A percentile compares a stretch with the other conserved stretches of the same genome.
Evolutionary conservation across 768 basidiomycete species (phyloP).

Genomic region (Russula sp.): DNA sequence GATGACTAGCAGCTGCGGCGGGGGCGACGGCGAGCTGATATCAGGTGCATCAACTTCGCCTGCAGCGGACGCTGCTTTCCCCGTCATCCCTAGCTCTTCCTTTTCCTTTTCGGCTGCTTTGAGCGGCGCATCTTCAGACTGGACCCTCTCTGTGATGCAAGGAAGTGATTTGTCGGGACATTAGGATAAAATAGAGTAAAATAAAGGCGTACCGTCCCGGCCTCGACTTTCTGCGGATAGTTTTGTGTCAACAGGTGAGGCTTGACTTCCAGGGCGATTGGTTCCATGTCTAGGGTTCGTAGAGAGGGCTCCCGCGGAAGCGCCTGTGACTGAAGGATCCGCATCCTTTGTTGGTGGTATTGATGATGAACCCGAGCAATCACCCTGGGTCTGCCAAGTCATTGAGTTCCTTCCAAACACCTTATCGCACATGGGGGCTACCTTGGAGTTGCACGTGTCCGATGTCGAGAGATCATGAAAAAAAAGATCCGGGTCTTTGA

Average conservation of each 20-base stretch:
- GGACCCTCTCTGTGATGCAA: constrained; percentile 32
- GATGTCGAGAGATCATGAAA: constrained; percentile 43
- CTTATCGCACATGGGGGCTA: background rate
- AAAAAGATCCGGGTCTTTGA: constrained; percentile 65
- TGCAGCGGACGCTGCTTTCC: constrained; percentile 32
- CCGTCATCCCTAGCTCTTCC: constrained; percentile 71
- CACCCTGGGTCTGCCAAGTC: constrained; percentile 45
- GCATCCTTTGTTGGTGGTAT: constrained; percentile 55
- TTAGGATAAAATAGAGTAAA: background rate
- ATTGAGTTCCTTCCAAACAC: background rate
- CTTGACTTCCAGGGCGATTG: constrained; percentile 5
- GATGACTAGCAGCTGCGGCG: constrained; percentile 1
- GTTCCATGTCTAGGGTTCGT: constrained; percentile 14
- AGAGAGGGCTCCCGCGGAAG: constrained; percentile 37
- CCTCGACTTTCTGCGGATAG: background rate
- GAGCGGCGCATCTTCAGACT: constrained; percentile 54
- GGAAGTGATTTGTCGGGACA: background rate
- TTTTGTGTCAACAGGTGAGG: background rate
- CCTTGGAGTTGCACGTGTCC: constrained; percentile 28
- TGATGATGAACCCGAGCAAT: constrained; percentile 41
- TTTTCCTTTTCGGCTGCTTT: constrained; percentile 60
- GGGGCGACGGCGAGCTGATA: constrained; percentile 24
- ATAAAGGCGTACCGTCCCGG: background rate
- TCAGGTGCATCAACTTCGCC: constrained; percentile 20
- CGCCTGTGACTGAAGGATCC: constrained; percentile 53